phyloP scores from a whole-genome alignment of 1,284 basidiomycete species.

The Meira miltonrushii region DNA sequence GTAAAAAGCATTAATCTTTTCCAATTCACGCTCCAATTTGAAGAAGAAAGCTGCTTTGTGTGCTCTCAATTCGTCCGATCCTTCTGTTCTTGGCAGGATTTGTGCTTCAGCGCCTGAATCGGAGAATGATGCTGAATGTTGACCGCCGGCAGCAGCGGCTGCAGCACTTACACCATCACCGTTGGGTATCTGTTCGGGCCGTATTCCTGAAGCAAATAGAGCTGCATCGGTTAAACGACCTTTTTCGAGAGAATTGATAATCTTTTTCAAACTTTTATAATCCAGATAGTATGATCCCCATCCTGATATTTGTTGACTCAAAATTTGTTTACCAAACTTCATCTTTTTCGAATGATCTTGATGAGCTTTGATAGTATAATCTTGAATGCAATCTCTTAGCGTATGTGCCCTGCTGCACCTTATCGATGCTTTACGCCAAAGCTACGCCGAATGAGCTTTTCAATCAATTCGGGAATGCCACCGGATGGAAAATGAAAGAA shows the following conservation, averaged over 20 bases:
- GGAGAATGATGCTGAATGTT: slow-evolving; percentile 1
- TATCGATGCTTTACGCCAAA: too few species aligned
- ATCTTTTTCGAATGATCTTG: neutral
- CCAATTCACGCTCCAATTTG: slow-evolving; percentile 92
- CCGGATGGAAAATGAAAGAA: too few species aligned
- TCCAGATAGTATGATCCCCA: slow-evolving; percentile 96
- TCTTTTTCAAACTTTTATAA: slow-evolving; percentile 94
- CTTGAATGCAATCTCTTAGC: too few species aligned
- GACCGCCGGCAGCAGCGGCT: neutral
- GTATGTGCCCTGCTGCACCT: too few species aligned
- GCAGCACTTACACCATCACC: neutral
- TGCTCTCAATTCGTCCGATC: slow-evolving; percentile 56
- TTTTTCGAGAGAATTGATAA: slow-evolving; percentile 93
- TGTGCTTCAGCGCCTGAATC: slow-evolving; percentile 20
- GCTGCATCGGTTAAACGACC: slow-evolving; percentile 84
- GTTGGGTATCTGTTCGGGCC: slow-evolving; percentile 56
- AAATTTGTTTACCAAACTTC: slow-evolving; percentile 97
- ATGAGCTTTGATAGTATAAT: too few species aligned
- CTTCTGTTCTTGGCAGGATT: slow-evolving; percentile 29
- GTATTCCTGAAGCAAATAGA: slow-evolving; percentile 73
- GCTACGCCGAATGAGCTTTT: too few species aligned
- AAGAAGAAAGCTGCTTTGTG: slow-evolving; percentile 99
- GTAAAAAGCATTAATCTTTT: slow-evolving; percentile 99
- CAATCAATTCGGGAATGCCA: too few species aligned
- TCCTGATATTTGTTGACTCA: slow-evolving; percentile 91